Percentiles rank a stretch among this genome's conserved stretches.
Conservation (phyloP, 202 grass and related monocot genomes). For the Setaria viridis region DNA sequence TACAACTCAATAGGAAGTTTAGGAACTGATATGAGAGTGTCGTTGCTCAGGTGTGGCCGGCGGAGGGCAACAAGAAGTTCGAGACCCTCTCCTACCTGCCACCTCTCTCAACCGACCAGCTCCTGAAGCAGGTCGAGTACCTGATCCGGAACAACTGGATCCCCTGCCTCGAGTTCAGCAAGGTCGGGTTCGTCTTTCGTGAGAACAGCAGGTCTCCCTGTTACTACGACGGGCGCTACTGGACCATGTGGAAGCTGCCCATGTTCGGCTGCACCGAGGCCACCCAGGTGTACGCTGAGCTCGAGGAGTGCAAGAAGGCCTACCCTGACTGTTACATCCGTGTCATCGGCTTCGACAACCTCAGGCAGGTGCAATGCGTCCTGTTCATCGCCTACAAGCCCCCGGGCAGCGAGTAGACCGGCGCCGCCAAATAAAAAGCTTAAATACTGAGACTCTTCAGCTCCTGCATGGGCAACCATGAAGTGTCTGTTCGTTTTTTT, state of each 20-base stretch:
- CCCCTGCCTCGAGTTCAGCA: conserved; percentile 81
- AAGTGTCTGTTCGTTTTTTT: not conserved
- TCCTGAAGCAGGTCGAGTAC: conserved; percentile 80
- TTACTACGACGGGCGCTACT: conserved; percentile 76
- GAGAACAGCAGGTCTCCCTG: conserved; percentile 41
- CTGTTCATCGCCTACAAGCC: conserved; percentile 79
- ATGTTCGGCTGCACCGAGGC: conserved; percentile 74
- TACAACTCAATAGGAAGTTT: too few relatives aligned
- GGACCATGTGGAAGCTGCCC: conserved; percentile 86
- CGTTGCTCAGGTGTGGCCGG: conserved; percentile 48
- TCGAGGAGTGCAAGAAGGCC: conserved; percentile 53
- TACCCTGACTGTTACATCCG: conserved; percentile 58
- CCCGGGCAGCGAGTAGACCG: not conserved
- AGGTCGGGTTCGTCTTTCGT: conserved; percentile 57
- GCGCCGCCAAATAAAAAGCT: too few relatives aligned
- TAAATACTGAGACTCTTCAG: not conserved
- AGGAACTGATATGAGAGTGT: too few relatives aligned
- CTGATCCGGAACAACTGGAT: conserved; percentile 66
- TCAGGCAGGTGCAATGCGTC: conserved; percentile 58
- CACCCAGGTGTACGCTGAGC: conserved; percentile 57
- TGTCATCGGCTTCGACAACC: conserved; percentile 70
- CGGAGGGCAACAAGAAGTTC: conserved; percentile 62
- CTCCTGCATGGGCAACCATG: not conserved
- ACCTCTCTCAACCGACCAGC: conserved; percentile 35
- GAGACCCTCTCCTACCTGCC: conserved; percentile 85